Evolutionary conservation across 345 rosid genomes (phyloP).

Genomic region (Luvunga scandens): DNA sequence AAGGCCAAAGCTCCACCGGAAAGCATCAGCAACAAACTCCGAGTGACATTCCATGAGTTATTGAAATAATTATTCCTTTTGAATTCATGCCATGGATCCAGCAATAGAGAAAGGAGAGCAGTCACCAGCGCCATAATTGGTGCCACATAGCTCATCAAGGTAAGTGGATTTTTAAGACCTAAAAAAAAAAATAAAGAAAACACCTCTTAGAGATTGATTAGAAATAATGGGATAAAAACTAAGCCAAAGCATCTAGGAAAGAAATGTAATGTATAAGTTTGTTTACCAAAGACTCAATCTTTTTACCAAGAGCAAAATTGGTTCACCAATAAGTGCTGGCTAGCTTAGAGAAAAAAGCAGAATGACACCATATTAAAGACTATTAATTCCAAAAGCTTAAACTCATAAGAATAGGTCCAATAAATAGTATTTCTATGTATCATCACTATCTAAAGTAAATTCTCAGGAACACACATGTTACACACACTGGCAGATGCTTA

Average conservation of each 20-base stretch:
- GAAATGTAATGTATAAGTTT: neutral
- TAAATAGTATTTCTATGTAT: neutral
- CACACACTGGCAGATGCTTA: neutral
- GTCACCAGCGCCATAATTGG: conserved; percentile 92
- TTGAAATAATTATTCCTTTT: conserved; percentile 66
- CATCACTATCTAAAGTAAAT: neutral
- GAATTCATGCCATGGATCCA: conserved; percentile 97
- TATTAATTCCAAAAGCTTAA: neutral
- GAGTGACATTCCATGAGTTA: conserved; percentile 66
- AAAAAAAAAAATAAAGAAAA: conserved; percentile 27
- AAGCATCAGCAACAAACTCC: conserved; percentile 91
- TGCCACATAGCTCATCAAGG: conserved; percentile 77
- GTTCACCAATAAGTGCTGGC: neutral
- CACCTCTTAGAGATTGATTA: neutral
- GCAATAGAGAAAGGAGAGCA: conserved; percentile 69
- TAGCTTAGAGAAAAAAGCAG: neutral
- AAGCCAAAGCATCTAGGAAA: neutral
- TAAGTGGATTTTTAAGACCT: conserved; percentile 93
- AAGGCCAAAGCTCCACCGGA: conserved; percentile 96
- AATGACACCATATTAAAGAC: neutral
- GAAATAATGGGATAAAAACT: neutral
- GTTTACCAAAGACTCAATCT: neutral
- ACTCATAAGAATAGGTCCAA: neutral
- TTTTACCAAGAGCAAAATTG: neutral
- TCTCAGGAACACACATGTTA: neutral